Base-by-base conservation (phyloP, 2,329 filamentous ascomycete species). In the Chrysosphaeria jannelii region DNA sequence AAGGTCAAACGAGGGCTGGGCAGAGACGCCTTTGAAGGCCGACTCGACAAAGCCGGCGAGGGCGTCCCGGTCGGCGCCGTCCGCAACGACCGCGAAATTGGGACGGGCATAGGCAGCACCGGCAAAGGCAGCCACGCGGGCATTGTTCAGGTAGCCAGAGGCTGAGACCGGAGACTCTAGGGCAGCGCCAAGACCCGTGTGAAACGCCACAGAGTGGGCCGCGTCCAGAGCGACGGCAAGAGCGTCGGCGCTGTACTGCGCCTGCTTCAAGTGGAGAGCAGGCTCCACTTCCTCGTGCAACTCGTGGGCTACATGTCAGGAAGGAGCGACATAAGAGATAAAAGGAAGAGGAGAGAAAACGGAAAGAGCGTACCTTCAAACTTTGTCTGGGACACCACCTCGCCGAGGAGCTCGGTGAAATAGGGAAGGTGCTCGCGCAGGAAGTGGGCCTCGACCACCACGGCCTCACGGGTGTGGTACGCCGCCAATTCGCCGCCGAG, bases 381-480 rank as follows among this genome's bases (percentile, higher is more conserved):
- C 51, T 76, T 85, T 36, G 81, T 89, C 48, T 74, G 54, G 30
- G 69, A 66, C 39, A 85, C 57, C 38, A 91, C 72, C 56, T 97
- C 88, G 40, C 70, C 76, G 36, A 97, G 61, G 34, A 97, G 59
- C 56, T 97, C 85, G 39, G 78, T 64, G 47, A 90, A 97, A 62
- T 93, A 97, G 35, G 85, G 85, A 35, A 97, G 65, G 45, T 97
- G 79, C 44, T 85, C 67, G 43, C 76, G 67, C 35, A 97, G 64
- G 59, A 97, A 97, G 53, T 71, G 89, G 44, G 85, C 75, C 48
- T 81, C 68, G 39, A 97, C 53, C 29, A 97, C 65, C 32, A 97
- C 53, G 42, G 78, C 78, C 57, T 97, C 85, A 42, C 81, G 71
- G 37, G 76, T 79, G 52, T 91, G 78, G 48, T 72, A 75, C 34